Percentiles rank a stretch among this genome's conserved stretches.
phyloP scores from a whole-genome alignment of 2,329 filamentous ascomycete genomes.

The Ambrosiella beaveri region DNA sequence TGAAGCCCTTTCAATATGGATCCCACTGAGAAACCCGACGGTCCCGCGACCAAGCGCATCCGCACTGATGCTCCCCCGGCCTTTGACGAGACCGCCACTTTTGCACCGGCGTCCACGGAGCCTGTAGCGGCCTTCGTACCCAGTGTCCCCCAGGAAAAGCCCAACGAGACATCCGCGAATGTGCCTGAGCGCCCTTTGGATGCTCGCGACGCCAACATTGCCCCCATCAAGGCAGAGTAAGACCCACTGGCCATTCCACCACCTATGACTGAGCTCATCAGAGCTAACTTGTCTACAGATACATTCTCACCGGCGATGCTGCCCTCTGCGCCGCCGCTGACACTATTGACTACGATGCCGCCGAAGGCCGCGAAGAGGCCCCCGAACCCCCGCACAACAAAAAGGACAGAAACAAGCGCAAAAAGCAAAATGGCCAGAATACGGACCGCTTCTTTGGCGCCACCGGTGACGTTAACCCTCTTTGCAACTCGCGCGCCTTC shows the following conservation, averaged over 20 bases:
- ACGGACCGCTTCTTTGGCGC: conserved; percentile 64
- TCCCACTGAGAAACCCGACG: conserved; percentile 10
- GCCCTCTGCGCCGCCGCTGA: conserved; percentile 22
- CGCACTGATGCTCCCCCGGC: conserved; percentile 21
- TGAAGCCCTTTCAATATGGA: background rate
- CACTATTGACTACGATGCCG: conserved; percentile 21
- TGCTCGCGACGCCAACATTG: conserved; percentile 14
- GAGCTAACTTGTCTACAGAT: conserved; percentile 16
- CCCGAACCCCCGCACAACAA: conserved; percentile 24
- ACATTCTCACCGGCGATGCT: conserved; percentile 37
- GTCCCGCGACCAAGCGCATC: conserved; percentile 40
- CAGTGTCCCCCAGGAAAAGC: background rate
- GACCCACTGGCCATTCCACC: conserved; percentile 12
- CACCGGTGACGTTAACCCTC: conserved; percentile 56
- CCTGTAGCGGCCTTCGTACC: conserved; percentile 15
- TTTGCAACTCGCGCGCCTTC: conserved; percentile 59
- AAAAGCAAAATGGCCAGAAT: conserved; percentile 51
- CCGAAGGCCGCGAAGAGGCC: conserved; percentile 26
- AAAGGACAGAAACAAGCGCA: conserved; percentile 25
- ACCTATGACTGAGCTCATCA: background rate
- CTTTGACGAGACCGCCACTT: conserved; percentile 6
- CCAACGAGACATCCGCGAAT: conserved; percentile 15
- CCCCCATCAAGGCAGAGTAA: conserved; percentile 24
- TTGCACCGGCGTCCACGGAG: conserved; percentile 3
- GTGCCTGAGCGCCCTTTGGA: conserved; percentile 25